These are phyloP conservation scores for Pestalotiopsis sp. DNA, from an alignment of 2,329 filamentous ascomycete genomes.

Conservation along the genomic window DNA sequence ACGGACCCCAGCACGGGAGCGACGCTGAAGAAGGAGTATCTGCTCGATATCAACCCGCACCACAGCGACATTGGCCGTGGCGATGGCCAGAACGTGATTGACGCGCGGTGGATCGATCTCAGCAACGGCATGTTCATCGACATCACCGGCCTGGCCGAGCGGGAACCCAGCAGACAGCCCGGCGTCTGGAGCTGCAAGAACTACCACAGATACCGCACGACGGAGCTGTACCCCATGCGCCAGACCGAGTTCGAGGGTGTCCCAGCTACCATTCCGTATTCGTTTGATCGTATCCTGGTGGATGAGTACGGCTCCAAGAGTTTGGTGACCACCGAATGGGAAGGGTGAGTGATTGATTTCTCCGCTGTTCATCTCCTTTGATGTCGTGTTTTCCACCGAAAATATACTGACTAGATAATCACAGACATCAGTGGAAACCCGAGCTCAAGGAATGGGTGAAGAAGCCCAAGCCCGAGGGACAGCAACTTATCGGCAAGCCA, in stretches of 20 bases:
- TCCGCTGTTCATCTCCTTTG: background rate
- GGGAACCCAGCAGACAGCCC: constrained; percentile 58
- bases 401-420: constrained; percentile 10
- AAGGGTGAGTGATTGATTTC: constrained; percentile 53
- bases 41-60: constrained; percentile 79
- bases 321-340: constrained; percentile 61
- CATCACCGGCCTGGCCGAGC: constrained; percentile 76
- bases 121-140: constrained; percentile 80
- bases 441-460: constrained; percentile 63
- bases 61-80: constrained; percentile 62
- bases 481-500: background rate
- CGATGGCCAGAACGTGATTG: constrained; percentile 78
- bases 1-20: constrained; percentile 30
- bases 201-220: constrained; percentile 68
- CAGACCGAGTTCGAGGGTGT: constrained; percentile 76
- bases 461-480: constrained; percentile 28
- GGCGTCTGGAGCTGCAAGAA: constrained; percentile 82
- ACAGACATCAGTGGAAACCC: constrained; percentile 63
- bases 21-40: constrained; percentile 51
- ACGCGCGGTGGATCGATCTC: constrained; percentile 81
- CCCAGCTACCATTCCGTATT: constrained; percentile 68
- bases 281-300: constrained; percentile 65
- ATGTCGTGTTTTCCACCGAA: background rate
- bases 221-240: constrained; percentile 78
- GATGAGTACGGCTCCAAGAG: constrained; percentile 68